phyloP scores from a whole-genome alignment of 495 filamentous ascomycete species.

The Aspergillus saccharolyticus region DNA sequence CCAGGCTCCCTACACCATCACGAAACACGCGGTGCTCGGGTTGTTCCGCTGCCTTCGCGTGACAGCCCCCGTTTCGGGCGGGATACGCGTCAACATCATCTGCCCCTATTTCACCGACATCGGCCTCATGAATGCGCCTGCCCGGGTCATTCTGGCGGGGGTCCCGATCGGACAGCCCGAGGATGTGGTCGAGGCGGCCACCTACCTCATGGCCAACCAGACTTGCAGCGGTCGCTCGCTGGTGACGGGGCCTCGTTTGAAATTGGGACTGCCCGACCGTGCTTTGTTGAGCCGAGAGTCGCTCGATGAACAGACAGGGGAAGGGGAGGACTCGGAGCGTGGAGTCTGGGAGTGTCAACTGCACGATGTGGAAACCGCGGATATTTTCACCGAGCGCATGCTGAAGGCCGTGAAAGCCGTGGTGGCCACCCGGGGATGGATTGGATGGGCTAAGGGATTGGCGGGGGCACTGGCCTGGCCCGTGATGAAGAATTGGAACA shows the following conservation, averaged over 20 bases:
- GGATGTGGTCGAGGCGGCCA: constrained; percentile 1
- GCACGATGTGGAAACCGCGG: not conserved
- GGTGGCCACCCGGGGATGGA: not conserved
- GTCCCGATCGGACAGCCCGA: not conserved
- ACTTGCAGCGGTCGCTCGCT: not conserved
- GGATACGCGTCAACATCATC: not conserved
- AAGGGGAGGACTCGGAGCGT: not conserved
- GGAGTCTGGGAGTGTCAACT: not conserved
- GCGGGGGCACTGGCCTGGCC: not conserved
- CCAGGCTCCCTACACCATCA: not conserved
- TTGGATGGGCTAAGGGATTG: not conserved
- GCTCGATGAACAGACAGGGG: not conserved
- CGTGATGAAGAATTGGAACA: not conserved
- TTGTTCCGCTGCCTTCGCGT: not conserved
- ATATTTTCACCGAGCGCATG: not conserved
- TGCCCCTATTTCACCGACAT: constrained; percentile 3
- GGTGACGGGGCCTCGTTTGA: not conserved
- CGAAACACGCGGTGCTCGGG: not conserved
- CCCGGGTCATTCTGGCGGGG: not conserved
- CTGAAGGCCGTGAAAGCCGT: not conserved
- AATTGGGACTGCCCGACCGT: not conserved
- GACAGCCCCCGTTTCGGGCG: not conserved
- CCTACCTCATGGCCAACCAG: not conserved
- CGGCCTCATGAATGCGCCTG: not conserved
- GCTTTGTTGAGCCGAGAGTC: not conserved